Conservation (phyloP, 768 basidiomycete species). For the Scleroderma citrinum region DNA sequence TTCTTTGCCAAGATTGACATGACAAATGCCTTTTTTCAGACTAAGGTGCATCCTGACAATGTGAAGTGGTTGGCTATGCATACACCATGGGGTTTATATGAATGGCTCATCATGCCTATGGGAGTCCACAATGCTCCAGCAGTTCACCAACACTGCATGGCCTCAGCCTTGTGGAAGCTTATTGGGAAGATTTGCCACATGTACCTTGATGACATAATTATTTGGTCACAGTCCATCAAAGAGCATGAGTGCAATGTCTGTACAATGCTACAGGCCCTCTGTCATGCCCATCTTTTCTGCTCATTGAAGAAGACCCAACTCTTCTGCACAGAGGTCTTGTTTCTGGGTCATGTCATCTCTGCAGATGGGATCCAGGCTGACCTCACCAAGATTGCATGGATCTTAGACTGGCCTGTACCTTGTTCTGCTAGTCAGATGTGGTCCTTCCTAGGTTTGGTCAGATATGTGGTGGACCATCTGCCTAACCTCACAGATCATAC, state of each 20-base stretch:
- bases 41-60: conserved; percentile 13
- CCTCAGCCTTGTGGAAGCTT: conserved; percentile 8
- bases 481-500: conserved; percentile 10
- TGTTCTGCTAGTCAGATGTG: conserved; percentile 11
- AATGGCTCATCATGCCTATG: conserved; percentile 22
- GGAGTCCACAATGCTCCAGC: conserved; percentile 10
- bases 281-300: conserved; percentile 15
- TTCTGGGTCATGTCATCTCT: conserved; percentile 21
- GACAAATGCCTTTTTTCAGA: conserved; percentile 27
- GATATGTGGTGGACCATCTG: conserved; percentile 5
- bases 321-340: not conserved
- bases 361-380: conserved; percentile 21
- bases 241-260: conserved; percentile 15
- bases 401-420: conserved; percentile 30
- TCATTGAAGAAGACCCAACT: conserved; percentile 22
- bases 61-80: conserved; percentile 29
- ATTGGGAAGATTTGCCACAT: conserved; percentile 12
- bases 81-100: conserved; percentile 35
- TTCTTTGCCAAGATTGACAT: conserved; percentile 20
- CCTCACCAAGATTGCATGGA: conserved; percentile 1
- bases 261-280: conserved; percentile 10
- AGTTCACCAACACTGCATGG: conserved; percentile 13
- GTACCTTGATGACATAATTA: conserved; percentile 16
- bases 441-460: conserved; percentile 6
- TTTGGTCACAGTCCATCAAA: conserved; percentile 19